Conservation (phyloP, 306 rosid genomes). For the Hippophae gyantsensis region DNA sequence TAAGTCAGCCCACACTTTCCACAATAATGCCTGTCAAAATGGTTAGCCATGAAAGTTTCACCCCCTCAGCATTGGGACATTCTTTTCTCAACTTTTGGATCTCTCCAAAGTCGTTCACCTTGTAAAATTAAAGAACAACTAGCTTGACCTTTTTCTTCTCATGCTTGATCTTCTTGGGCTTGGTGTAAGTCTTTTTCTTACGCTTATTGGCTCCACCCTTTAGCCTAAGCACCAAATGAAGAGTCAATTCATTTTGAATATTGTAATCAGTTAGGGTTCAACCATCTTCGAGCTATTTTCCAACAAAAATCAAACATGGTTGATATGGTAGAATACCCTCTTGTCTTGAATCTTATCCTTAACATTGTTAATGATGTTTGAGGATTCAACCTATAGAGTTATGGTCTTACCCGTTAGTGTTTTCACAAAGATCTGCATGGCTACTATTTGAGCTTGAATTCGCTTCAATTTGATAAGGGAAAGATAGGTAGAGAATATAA, state of each 20-base stretch:
- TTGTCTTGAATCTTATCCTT: constrained; percentile 31
- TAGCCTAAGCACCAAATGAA: constrained; percentile 24
- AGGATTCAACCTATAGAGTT: constrained; percentile 27
- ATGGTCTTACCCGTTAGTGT: constrained; percentile 33
- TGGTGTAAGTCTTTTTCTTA: constrained; percentile 34
- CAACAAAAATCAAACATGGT: constrained; percentile 25
- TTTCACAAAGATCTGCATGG: constrained; percentile 32
- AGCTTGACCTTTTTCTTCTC: constrained; percentile 35
- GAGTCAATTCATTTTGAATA: constrained; percentile 28
- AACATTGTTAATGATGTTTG: constrained; percentile 25
- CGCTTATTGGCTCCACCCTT: constrained; percentile 27
- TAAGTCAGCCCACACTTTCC: constrained; percentile 32
- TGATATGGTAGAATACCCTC: constrained; percentile 25
- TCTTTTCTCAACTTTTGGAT: constrained; percentile 23
- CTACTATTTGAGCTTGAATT: not conserved
- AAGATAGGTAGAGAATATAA: not conserved
- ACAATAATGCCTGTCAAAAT: constrained; percentile 28
- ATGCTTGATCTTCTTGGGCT: constrained; percentile 34
- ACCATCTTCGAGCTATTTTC: constrained; percentile 31
- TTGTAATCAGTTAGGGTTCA: constrained; percentile 27
- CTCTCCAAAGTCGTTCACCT: constrained; percentile 26
- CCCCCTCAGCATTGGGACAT: constrained; percentile 24
- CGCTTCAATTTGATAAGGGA: not conserved
- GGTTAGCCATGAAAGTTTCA: constrained; percentile 31
- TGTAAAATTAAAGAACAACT: constrained; percentile 23